Evolutionary conservation across 2,329 filamentous ascomycete genomes (phyloP).

Genomic region (Aspergillus melleus): DNA sequence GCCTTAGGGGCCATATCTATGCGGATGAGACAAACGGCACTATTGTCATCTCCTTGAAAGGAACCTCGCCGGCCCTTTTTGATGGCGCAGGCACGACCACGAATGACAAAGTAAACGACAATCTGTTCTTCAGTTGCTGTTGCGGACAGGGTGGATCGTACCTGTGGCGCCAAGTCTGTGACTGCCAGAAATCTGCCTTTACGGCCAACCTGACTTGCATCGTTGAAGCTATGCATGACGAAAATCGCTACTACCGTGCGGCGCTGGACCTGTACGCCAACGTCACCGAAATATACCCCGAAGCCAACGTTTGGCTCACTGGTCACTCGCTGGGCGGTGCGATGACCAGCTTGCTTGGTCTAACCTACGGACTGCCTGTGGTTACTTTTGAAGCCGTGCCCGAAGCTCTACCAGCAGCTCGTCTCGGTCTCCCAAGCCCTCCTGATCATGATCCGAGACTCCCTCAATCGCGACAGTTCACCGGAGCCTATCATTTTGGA

Average conservation of each 20-base stretch:
- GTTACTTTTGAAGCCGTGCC: conserved; percentile 92
- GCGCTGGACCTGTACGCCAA: conserved; percentile 89
- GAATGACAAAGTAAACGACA: conserved; percentile 97
- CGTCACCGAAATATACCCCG: conserved; percentile 82
- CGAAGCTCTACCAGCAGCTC: conserved; percentile 80
- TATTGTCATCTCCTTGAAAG: conserved; percentile 88
- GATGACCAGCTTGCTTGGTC: conserved; percentile 80
- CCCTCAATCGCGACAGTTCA: conserved; percentile 70
- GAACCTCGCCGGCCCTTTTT: conserved; percentile 85
- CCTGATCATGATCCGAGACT: conserved; percentile 71
- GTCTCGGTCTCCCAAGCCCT: conserved; percentile 81
- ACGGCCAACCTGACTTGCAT: conserved; percentile 93
- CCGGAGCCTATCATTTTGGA: conserved; percentile 85
- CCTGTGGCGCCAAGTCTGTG: conserved; percentile 88
- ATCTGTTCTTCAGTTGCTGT: conserved; percentile 96
- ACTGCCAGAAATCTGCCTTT: conserved; percentile 84
- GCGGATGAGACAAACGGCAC: conserved; percentile 83
- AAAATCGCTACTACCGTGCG: conserved; percentile 89
- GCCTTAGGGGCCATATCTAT: conserved; percentile 88
- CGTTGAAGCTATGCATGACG: conserved; percentile 68
- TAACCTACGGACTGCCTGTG: conserved; percentile 88
- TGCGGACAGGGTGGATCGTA: conserved; percentile 90
- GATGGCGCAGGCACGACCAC: conserved; percentile 96
- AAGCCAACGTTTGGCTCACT: conserved; percentile 81
- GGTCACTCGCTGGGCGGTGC: conserved; percentile 92